Conservation (phyloP, 1,284 basidiomycete species). For the Marasmius oreades region DNA sequence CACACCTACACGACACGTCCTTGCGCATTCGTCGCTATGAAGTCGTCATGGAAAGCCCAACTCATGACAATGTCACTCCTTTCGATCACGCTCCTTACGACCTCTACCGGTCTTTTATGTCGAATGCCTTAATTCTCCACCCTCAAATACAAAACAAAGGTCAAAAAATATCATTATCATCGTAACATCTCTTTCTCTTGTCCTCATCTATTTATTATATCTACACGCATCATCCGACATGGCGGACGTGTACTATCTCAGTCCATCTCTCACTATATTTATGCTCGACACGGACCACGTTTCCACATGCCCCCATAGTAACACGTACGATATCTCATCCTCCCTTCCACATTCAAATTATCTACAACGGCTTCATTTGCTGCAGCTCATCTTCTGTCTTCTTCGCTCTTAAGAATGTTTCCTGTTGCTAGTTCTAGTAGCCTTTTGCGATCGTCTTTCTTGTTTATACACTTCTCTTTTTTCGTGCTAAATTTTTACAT, state of each 20-base stretch:
- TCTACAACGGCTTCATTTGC: neutral
- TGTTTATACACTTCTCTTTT: neutral
- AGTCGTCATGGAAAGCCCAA: neutral
- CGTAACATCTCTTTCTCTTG: neutral
- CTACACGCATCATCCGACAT: constrained; percentile 7
- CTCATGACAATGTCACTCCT: constrained; percentile 11
- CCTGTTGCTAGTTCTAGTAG: neutral
- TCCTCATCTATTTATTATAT: constrained; percentile 10
- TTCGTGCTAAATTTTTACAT: neutral
- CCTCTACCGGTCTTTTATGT: neutral
- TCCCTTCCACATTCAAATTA: neutral
- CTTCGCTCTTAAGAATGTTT: neutral
- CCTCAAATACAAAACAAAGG: neutral
- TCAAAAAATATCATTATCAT: neutral
- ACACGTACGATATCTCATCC: neutral
- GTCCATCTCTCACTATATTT: constrained; percentile 13
- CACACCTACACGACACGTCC: constrained; percentile 5
- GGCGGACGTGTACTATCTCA: constrained; percentile 14
- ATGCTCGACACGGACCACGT: constrained; percentile 3
- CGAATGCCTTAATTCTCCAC: neutral
- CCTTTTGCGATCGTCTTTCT: neutral
- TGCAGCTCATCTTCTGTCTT: neutral
- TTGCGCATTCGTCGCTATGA: constrained; percentile 1
- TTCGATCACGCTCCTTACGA: constrained; percentile 14
- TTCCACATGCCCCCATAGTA: constrained; percentile 2